Base-by-base conservation (phyloP, 495 filamentous ascomycete species). In the Penicillium argentinense region DNA sequence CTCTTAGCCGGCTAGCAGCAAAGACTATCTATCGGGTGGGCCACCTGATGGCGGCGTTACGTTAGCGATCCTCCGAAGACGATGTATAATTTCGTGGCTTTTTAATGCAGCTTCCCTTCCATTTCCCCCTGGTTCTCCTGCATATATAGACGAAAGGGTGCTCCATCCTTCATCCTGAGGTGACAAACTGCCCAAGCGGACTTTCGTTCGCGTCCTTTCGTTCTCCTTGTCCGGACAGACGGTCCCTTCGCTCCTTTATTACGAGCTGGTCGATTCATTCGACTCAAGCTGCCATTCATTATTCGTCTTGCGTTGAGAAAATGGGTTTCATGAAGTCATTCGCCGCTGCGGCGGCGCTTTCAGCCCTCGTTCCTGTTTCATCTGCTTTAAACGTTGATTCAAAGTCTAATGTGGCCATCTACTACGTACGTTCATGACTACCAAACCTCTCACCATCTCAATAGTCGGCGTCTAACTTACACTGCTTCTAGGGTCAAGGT, bases 351-450 rank as follows among this genome's bases (percentile, higher is more conserved):
- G 40, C 56, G 38, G 64, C 57, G n/a, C 40, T 70, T 19, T 61
- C 66, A 29, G 52, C 52, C 25, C 38, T 70, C 25, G 44, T 53
- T 45, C 54, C 64, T 22, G 33, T 59, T 29, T 54, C 74, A 11
- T 42, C 74, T 40, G 79, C 76, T 38, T 80, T 84, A 54, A 60
- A 75, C 54, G 46, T 72, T 3, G 41, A 51, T 23, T 63, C 72
- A 4, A 72, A 69, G n/a, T 74, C 69, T 45, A 87, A 86, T 57
- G 58, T 87, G 52, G 80, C 78, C 17, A 67, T 87, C 18, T 88
- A 87, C 61, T 88, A 81, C 72, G 84, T 81, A 66, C 12, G 44
- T 42, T 24, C 30, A 50, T 9, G 8, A 36, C 48, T 16, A 11
- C 17, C 9, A 18, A 21, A 11, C 11, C 3, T 3, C 9, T 4